A percentile compares a stretch with the other conserved stretches of the same genome.
These are phyloP conservation scores for Acanthamoeba divionensis DNA, from an alignment of 208 protist genomes.

Conservation along the genomic window DNA sequence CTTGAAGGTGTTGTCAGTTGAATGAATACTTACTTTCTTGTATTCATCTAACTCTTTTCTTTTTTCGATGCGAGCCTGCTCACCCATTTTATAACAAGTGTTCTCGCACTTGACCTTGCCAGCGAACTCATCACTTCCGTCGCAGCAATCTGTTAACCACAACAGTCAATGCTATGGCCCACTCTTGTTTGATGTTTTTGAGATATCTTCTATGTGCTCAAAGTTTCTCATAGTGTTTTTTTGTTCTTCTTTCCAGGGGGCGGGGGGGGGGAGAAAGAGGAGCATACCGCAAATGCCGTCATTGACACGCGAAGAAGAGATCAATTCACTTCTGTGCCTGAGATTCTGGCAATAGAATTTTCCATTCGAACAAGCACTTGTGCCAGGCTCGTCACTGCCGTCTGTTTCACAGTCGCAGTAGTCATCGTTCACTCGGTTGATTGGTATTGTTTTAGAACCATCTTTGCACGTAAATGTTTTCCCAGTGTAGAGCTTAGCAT, in stretches of 20 bases:
- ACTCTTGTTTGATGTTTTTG: no score
- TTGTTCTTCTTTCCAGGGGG: no score
- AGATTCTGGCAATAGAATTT: constrained; percentile 86
- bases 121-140: constrained; percentile 87
- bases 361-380: constrained; percentile 75
- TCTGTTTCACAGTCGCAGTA: constrained; percentile 92
- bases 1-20: background rate
- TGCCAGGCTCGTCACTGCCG: constrained; percentile 92
- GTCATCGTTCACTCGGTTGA: constrained; percentile 88
- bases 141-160: constrained; percentile 86
- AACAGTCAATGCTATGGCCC: background rate
- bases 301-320: constrained; percentile 83
- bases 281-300: constrained; percentile 87
- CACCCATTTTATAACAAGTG: constrained; percentile 70
- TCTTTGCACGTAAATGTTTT: constrained; percentile 13
- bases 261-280: background rate
- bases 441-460: background rate
- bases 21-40: constrained; percentile 19
- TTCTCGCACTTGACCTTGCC: constrained; percentile 75
- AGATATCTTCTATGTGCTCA: no score
- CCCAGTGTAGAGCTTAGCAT: background rate
- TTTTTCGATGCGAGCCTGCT: constrained; percentile 32
- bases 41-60: constrained; percentile 33
- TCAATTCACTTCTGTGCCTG: constrained; percentile 68
- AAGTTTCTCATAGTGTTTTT: no score